A percentile compares a stretch with the other conserved stretches of the same genome.
Conservation (phyloP, 371 early-diverging fungal genomes). For the Thermomucor indicae-seudaticae region DNA sequence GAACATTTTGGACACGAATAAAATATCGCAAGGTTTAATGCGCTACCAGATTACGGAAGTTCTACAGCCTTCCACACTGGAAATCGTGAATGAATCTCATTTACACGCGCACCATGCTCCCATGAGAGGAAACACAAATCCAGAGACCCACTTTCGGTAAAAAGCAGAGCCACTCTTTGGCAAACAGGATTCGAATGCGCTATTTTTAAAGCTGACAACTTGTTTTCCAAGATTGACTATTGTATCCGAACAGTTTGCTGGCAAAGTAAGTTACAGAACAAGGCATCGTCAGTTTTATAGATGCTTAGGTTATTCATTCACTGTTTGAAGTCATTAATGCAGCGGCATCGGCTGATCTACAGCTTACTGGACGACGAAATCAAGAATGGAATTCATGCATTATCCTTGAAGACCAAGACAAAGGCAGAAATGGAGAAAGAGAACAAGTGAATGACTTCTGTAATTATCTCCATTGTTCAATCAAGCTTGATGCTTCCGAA, state of each 20-base stretch:
- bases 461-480: conserved; percentile 17
- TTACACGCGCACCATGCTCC: conserved; percentile 72
- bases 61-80: conserved; percentile 49
- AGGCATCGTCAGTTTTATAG: not conserved
- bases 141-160: conserved; percentile 74
- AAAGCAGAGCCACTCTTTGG: not conserved
- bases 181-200: not conserved
- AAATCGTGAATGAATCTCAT: conserved; percentile 70
- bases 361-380: conserved; percentile 54
- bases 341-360: conserved; percentile 69
- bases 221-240: conserved; percentile 46
- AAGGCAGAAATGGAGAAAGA: conserved; percentile 36
- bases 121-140: conserved; percentile 66
- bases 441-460: not conserved
- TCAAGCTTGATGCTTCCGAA: conserved; percentile 84
- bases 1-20: not conserved
- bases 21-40: not conserved
- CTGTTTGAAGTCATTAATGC: conserved; percentile 32
- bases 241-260: conserved; percentile 61
- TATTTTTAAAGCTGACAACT: conserved; percentile 1
- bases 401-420: conserved; percentile 64
- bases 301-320: not conserved
- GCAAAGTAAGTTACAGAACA: conserved; percentile 50
- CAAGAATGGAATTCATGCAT: conserved; percentile 55
- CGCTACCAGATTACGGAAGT: conserved; percentile 43